Evolutionary conservation across 148 eudicot species (phyloP).

Genomic region (Salicornia ramosissima): DNA sequence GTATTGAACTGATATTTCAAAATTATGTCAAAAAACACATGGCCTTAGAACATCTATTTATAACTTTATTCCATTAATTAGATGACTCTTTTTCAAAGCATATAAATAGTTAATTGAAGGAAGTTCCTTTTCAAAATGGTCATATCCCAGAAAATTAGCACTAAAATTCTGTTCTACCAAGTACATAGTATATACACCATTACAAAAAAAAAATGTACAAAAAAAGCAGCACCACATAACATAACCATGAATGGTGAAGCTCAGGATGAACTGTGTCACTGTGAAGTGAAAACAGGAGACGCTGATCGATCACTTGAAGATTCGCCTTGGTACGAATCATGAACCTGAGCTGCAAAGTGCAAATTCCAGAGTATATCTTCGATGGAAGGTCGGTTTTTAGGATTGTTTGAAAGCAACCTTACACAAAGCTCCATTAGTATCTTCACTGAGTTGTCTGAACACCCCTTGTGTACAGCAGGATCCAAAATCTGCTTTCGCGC

Average conservation of each 20-base stretch:
- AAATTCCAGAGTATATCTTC: slow-evolving; percentile 83
- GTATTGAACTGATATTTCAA: too few relatives aligned
- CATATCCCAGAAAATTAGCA: too few relatives aligned
- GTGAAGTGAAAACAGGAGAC: slow-evolving; percentile 33
- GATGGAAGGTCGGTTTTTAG: slow-evolving; percentile 52
- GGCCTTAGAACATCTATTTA: too few relatives aligned
- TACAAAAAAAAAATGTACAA: background rate
- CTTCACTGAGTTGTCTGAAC: slow-evolving; percentile 59
- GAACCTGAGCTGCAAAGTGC: slow-evolving; percentile 77
- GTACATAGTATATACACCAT: slow-evolving; percentile 13
- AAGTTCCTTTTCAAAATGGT: too few relatives aligned
- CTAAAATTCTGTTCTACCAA: slow-evolving; percentile 11
- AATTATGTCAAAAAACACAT: too few relatives aligned
- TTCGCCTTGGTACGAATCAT: slow-evolving; percentile 39
- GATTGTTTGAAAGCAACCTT: slow-evolving; percentile 44
- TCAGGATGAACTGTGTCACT: slow-evolving; percentile 13
- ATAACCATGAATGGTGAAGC: background rate
- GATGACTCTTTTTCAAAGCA: too few relatives aligned
- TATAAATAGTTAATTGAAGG: too few relatives aligned
- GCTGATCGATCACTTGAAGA: slow-evolving; percentile 38
- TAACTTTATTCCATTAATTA: too few relatives aligned
- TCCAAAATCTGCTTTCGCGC: slow-evolving; percentile 61
- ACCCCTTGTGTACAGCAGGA: slow-evolving; percentile 57
- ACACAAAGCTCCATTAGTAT: slow-evolving; percentile 58
- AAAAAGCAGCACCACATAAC: background rate